These are phyloP conservation scores for Cyclocybe aegerita DNA, from an alignment of 768 basidiomycete genomes.

Conservation along the genomic window DNA sequence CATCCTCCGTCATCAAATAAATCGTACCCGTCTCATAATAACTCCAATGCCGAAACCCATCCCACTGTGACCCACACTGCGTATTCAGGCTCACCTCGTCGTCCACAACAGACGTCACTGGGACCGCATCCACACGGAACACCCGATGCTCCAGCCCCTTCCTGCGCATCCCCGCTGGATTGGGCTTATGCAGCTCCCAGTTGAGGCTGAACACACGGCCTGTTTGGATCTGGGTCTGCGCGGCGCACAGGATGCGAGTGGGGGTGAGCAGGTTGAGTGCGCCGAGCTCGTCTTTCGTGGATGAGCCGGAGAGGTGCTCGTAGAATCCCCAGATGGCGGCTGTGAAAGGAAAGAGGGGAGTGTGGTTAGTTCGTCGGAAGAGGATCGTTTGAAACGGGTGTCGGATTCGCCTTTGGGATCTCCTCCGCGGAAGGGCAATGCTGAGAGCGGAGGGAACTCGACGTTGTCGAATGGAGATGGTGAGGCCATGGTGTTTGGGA, in stretches of 20 bases:
- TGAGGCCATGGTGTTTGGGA: slow-evolving; percentile 9
- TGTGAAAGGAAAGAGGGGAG: neutral
- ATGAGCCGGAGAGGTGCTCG: slow-evolving; percentile 17
- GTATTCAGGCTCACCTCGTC: slow-evolving; percentile 23
- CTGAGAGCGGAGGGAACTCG: slow-evolving; percentile 16
- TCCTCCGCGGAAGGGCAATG: slow-evolving; percentile 19
- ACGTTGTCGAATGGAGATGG: slow-evolving; percentile 20
- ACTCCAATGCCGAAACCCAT: slow-evolving; percentile 21
- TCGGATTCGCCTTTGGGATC: slow-evolving; percentile 16
- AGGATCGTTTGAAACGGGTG: neutral
- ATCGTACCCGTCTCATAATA: slow-evolving; percentile 19
- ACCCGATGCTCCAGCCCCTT: slow-evolving; percentile 19
- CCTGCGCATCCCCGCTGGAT: slow-evolving; percentile 12
- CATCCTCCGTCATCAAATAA: neutral
- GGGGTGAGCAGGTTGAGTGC: slow-evolving; percentile 22
- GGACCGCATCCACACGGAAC: slow-evolving; percentile 12
- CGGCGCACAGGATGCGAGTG: slow-evolving; percentile 17
- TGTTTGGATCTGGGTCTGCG: slow-evolving; percentile 16
- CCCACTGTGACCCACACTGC: slow-evolving; percentile 25
- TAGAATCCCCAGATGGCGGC: slow-evolving; percentile 27
- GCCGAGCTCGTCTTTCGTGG: slow-evolving; percentile 18
- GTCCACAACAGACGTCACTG: slow-evolving; percentile 14
- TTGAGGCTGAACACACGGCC: slow-evolving; percentile 21
- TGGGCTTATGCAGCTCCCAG: slow-evolving; percentile 24
- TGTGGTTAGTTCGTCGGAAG: neutral